Conservation (phyloP, 139 green algal genomes). For the Chlorella sp. region DNA sequence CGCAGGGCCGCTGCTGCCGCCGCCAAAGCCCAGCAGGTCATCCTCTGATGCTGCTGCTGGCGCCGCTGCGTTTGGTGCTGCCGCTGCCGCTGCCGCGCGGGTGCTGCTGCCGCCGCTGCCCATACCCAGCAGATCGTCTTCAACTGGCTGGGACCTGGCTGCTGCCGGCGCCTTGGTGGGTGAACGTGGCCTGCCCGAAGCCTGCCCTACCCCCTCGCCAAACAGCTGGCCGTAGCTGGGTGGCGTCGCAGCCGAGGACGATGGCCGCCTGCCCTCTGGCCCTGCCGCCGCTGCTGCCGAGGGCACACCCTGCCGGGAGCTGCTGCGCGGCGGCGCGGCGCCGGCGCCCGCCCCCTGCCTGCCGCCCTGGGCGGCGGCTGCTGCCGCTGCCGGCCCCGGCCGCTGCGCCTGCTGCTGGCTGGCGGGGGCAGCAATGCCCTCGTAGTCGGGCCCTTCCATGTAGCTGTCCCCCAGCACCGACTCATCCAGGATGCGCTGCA, state of each 20-base stretch:
- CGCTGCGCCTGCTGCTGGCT: neutral
- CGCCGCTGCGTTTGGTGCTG: constrained; percentile 5
- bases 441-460: neutral
- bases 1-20: neutral
- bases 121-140: constrained; percentile 39
- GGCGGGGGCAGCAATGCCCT: neutral
- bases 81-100: neutral
- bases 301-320: too few species aligned
- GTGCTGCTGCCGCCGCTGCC: neutral
- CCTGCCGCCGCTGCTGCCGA: too few species aligned
- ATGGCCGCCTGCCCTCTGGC: neutral
- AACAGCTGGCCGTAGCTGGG: neutral
- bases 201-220: too few species aligned
- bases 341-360: neutral
- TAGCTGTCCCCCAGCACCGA: constrained; percentile 26
- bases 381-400: neutral
- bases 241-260: neutral
- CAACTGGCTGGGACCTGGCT: neutral
- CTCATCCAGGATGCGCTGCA: constrained; percentile 59
- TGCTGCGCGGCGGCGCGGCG: too few species aligned
- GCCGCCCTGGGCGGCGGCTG: neutral
- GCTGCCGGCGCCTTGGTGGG: neutral
- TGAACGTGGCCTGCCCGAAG: too few species aligned
- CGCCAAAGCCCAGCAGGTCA: constrained; percentile 33
- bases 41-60: constrained; percentile 2